Evolutionary conservation across 768 basidiomycete genomes (phyloP).

Genomic region (Amanita polypyramis): DNA sequence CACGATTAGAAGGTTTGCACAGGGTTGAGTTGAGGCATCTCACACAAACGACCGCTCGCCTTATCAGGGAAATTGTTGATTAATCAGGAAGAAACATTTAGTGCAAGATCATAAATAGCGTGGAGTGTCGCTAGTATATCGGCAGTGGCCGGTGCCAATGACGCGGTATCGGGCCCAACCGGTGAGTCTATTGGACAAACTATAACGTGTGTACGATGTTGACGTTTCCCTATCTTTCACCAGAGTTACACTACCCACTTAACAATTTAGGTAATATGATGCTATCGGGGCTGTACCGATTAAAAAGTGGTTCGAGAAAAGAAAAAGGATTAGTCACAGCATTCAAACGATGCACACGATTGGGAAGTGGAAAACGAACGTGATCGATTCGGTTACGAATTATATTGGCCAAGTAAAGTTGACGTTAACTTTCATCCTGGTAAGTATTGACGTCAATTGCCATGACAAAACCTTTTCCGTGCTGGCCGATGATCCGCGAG

Average conservation of each 20-base stretch:
- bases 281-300: not conserved
- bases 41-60: not conserved
- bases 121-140: not conserved
- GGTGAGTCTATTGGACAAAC: not conserved
- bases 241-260: not conserved
- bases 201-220: not conserved
- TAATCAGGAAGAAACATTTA: not conserved
- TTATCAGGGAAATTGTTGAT: not conserved
- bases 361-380: not conserved
- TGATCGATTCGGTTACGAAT: slow-evolving; percentile 2
- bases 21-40: no score
- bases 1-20: no score
- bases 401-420: not conserved
- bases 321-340: not conserved
- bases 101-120: not conserved
- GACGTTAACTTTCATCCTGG: not conserved
- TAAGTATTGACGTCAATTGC: not conserved
- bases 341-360: not conserved
- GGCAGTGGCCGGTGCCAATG: not conserved
- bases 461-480: not conserved
- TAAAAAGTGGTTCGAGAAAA: not conserved
- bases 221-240: not conserved
- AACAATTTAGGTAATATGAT: not conserved
- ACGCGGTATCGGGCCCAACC: not conserved
- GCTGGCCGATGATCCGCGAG: not conserved